Base-by-base conservation (phyloP, 768 basidiomycete species). In the Xanthoconium purpureum region DNA sequence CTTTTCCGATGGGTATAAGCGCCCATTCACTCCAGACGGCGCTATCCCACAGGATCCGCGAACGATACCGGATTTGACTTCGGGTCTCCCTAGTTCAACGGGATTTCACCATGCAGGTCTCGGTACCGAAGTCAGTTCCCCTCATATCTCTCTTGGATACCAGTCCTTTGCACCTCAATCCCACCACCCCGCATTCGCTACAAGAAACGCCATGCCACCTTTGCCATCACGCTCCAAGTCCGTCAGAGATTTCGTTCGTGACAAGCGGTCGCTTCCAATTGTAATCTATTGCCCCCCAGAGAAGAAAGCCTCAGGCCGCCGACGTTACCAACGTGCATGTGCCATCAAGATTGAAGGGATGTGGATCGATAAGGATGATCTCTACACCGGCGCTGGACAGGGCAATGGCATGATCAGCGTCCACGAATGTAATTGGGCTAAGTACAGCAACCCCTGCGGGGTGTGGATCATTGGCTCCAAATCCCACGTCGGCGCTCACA, bases 401-500 rank as follows among this genome's bases (percentile, higher is more conserved):
- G 10, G 32, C 6, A 49, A 11, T 11, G 6, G 30, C 18, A 30
- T n/a, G 12, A 56, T 53, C 38, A 44, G 33, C 14, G 54, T 60
- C 47, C 54, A 61, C 12, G n/a, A 49, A 50, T 61, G 58, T 32
- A 51, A 43, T 3, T 61, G 60, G 60, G 47, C 24, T 4, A 20
- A 5, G 13, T 29, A 50, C 15, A 30, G 47, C 24, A 18, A 30
- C 29, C 51, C 60, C 0, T 61, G 58, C 13, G 54, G 51, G 4
- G 52, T 60, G 54, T 61, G 58, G 60, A 53, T 61, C 14, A 37
- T 50, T 3, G 54, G 58, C 13, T 47, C 54, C 42, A 55, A 48
- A 33, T 10, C 47, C 20, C 3, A 13, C 3, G 20, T 61, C 8
- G 60, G 54, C 5, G n/a, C 46, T 13, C 60, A 59, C 24, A 36